Percentiles rank a stretch among this genome's conserved stretches.
Conservation (phyloP, 1,284 basidiomycete species). For the Trichosporon sp. region DNA sequence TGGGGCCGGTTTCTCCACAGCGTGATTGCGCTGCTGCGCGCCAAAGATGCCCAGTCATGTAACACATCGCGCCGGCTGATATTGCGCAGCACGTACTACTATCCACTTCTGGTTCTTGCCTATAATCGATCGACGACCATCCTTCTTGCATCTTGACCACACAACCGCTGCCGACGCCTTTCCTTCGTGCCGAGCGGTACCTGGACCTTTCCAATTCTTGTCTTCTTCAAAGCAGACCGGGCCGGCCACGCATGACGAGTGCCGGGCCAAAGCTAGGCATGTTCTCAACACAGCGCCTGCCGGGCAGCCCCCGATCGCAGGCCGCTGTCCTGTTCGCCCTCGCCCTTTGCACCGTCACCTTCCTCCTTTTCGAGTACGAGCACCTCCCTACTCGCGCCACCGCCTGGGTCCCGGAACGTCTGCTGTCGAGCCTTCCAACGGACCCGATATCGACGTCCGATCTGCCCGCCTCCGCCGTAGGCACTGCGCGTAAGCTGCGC, state of each 20-base stretch:
- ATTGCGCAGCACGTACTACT: too few species aligned
- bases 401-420: neutral
- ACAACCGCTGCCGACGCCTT: too few species aligned
- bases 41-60: too few species aligned
- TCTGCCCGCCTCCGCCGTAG: neutral
- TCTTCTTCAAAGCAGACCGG: neutral
- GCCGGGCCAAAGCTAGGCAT: neutral
- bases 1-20: too few species aligned
- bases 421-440: neutral
- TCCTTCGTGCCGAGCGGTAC: neutral
- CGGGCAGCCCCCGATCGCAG: neutral
- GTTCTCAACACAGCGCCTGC: neutral
- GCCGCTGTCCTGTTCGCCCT: neutral
- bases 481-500: neutral
- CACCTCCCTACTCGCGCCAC: conserved; percentile 1
- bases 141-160: too few species aligned
- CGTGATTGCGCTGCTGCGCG: too few species aligned
- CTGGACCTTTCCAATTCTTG: neutral
- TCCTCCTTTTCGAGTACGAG: conserved; percentile 4
- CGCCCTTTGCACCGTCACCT: neutral
- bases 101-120: too few species aligned
- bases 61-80: too few species aligned
- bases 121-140: too few species aligned
- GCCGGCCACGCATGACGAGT: neutral
- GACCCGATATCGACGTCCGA: neutral